Base-by-base conservation (phyloP, 2,329 filamentous ascomycete species). In the Monosporascus sp. region DNA sequence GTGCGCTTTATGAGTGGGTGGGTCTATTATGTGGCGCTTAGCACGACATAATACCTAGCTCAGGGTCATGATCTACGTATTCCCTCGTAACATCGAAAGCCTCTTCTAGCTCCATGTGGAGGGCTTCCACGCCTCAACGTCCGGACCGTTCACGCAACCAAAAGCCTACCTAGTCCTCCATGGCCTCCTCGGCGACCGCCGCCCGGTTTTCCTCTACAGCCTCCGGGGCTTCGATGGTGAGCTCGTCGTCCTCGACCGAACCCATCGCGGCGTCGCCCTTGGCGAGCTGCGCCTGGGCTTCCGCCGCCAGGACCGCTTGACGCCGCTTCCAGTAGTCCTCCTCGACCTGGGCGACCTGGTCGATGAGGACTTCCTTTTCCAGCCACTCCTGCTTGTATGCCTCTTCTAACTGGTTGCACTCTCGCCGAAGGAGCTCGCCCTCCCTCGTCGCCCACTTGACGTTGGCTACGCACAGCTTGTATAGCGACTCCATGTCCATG, bases 361-460 rank as follows among this genome's bases (percentile, higher is more conserved):
- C 83, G n/a, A 94, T 71, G 19, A 93, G 70, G 31, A 90, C 79
- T 70, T 94, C 89, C 70, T 93, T 93, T 70, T 89, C 84, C 16
- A 84, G 74, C 90, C 90, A 94, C 66, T 91, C 88, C 57, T 84
- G 78, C 67, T 83, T 83, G 69, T 87, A 85, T 14, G 78, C 64
- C 37, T 82, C 81, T 68, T 93, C 88, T 69, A 87, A 80, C 44
- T 75, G 73, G 58, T 85, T 83, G 60, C 85, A 83, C 67, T 91
- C 85, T 52, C 75, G 76, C 61, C 80, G 80, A 49, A 94, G 74
- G 40, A 76, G 70, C 50, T 88, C 84, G 53, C 78, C 76, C 50
- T 92, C 86, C 55, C 84, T 79, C 59, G 85, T 80, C 1, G 86
- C 86, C 87, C 88, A 92, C 59, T 85, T 83, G 19, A 89, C 71